Percentiles rank a stretch among this genome's conserved stretches.
Evolutionary conservation across 1,139 yeast genomes (phyloP).

Genomic region (Sugiyamaella castrensis): DNA sequence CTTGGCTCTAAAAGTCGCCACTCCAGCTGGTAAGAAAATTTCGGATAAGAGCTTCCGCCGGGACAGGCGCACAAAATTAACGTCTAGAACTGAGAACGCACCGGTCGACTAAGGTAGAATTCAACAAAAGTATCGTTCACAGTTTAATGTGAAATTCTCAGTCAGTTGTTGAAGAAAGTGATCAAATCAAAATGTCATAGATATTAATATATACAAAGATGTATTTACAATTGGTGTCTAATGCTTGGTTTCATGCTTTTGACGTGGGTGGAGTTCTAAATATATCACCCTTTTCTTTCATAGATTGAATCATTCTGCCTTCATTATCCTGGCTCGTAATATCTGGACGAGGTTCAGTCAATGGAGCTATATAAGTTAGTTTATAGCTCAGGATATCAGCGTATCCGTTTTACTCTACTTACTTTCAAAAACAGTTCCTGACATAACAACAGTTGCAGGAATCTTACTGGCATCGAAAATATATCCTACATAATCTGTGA

Average conservation of each 20-base stretch:
- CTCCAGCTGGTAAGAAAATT: no score
- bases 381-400: neutral
- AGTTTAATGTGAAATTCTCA: no score
- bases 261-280: slow-evolving; percentile 35
- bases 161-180: no score
- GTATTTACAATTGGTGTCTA: slow-evolving; percentile 9
- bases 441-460: slow-evolving; percentile 54
- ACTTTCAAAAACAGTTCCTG: slow-evolving; percentile 80
- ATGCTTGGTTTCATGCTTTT: slow-evolving; percentile 1
- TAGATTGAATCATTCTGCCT: slow-evolving; percentile 34
- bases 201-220: slow-evolving; percentile 1
- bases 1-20: no score
- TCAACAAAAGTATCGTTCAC: no score
- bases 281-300: slow-evolving; percentile 42
- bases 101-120: no score
- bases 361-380: slow-evolving; percentile 27
- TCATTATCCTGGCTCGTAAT: slow-evolving; percentile 29
- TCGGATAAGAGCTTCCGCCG: no score
- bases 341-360: slow-evolving; percentile 38
- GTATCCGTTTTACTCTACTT: slow-evolving; percentile 20
- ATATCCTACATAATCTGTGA: slow-evolving; percentile 72
- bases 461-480: slow-evolving; percentile 70
- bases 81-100: no score
- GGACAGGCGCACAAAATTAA: no score
- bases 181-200: no score